Evolutionary conservation across 1,139 yeast species (phyloP).

Genomic region (Blastobotrys arbuscula): DNA sequence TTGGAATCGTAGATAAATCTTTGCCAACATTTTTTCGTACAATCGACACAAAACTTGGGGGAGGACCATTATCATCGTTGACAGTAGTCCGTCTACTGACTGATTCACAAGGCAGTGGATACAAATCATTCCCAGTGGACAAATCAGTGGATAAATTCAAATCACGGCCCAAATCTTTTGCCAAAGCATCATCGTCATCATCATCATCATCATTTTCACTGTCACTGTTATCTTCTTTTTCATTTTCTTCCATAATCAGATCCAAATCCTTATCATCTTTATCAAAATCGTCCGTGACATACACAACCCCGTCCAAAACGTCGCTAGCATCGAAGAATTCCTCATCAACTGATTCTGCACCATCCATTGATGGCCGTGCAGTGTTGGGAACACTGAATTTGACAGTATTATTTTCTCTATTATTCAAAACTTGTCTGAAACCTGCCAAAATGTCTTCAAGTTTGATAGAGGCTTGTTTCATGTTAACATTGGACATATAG

Average conservation of each 20-base stretch:
- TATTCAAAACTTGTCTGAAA: conserved; percentile 8
- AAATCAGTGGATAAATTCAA: conserved; percentile 6
- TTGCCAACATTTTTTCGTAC: conserved; percentile 89
- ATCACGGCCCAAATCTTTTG: conserved; percentile 6
- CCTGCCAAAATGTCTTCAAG: conserved; percentile 12
- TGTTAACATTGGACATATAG: background rate
- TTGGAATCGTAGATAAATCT: conserved; percentile 76
- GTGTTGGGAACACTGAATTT: conserved; percentile 3
- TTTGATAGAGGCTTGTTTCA: background rate
- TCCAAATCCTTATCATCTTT: conserved; percentile 25
- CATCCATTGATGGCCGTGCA: conserved; percentile 11
- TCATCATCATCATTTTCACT: conserved; percentile 19
- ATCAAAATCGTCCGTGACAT: conserved; percentile 16
- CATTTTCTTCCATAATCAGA: conserved; percentile 27
- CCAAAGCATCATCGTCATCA: conserved; percentile 18
- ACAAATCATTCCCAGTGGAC: conserved; percentile 8
- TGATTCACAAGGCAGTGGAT: conserved; percentile 11
- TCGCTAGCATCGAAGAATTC: conserved; percentile 71
- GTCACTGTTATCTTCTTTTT: conserved; percentile 8
- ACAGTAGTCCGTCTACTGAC: conserved; percentile 52
- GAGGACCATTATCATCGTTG: conserved; percentile 31
- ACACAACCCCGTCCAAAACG: conserved; percentile 34
- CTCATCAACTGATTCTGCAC: conserved; percentile 29
- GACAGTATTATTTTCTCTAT: background rate
- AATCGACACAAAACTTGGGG: conserved; percentile 76